These are phyloP conservation scores for Calcarisporium arbuscula DNA, from an alignment of 2,329 filamentous ascomycete genomes.

Conservation along the genomic window DNA sequence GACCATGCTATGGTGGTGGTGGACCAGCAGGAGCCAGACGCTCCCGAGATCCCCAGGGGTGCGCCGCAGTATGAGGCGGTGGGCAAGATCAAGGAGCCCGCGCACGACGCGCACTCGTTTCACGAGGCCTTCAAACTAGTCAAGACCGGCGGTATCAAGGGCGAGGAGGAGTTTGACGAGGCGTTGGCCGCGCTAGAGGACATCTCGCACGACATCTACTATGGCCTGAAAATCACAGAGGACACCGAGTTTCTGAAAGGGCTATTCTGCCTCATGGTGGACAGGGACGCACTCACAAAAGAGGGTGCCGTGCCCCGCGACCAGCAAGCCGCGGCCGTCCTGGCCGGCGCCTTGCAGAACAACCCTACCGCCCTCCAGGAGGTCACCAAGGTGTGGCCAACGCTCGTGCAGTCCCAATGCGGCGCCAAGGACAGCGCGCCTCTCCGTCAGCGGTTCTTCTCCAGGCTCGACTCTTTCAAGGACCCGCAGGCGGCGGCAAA, in stretches of 20 bases:
- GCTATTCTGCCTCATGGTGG: constrained; percentile 50
- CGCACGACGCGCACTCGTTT: constrained; percentile 18
- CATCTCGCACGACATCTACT: constrained; percentile 63
- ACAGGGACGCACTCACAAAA: constrained; percentile 17
- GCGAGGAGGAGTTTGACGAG: constrained; percentile 33
- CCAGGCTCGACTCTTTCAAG: constrained; percentile 28
- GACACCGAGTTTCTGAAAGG: constrained; percentile 45
- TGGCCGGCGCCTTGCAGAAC: constrained; percentile 56
- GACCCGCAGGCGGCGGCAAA: constrained; percentile 18
- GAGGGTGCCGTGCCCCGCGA: constrained; percentile 30
- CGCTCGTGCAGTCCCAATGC: constrained; percentile 34
- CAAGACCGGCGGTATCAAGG: constrained; percentile 31
- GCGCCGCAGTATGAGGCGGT: constrained; percentile 52
- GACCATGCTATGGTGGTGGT: constrained; percentile 49
- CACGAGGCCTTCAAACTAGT: constrained; percentile 36
- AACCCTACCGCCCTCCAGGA: constrained; percentile 54
- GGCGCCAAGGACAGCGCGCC: constrained; percentile 14
- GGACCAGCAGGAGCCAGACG: constrained; percentile 35
- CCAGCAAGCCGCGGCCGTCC: constrained; percentile 48
- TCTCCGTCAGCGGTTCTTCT: constrained; percentile 35
- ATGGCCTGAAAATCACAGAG: constrained; percentile 56
- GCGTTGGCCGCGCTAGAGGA: constrained; percentile 55
- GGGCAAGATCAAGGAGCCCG: constrained; percentile 51
- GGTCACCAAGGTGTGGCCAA: constrained; percentile 41
- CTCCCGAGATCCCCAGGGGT: constrained; percentile 34